A percentile compares a stretch with the other conserved stretches of the same genome.
Conservation (phyloP, 345 rosid genomes). For the Geranium brycei region DNA sequence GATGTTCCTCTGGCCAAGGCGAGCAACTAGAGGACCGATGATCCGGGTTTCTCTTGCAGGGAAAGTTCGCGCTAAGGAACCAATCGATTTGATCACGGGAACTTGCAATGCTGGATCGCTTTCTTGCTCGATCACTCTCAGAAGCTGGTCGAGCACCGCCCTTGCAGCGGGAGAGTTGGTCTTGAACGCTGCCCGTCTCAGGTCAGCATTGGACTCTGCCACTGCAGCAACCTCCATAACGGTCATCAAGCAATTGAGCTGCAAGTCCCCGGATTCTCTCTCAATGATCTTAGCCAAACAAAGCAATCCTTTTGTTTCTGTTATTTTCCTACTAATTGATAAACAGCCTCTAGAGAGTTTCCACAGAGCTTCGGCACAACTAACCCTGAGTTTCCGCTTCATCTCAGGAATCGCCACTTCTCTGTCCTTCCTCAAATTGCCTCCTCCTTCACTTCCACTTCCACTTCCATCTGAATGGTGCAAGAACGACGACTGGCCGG, state of each 20-base stretch:
- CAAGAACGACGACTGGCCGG: slow-evolving; percentile 8
- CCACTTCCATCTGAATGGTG: slow-evolving; percentile 17
- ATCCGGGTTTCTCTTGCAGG: slow-evolving; percentile 41
- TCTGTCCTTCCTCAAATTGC: slow-evolving; percentile 29
- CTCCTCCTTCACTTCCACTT: slow-evolving; percentile 27
- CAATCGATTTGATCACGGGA: slow-evolving; percentile 36
- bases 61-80: slow-evolving; percentile 51
- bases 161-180: slow-evolving; percentile 48
- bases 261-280: slow-evolving; percentile 35
- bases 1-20: slow-evolving; percentile 19
- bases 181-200: slow-evolving; percentile 44
- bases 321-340: slow-evolving; percentile 29
- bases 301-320: slow-evolving; percentile 42
- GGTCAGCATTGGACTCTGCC: slow-evolving; percentile 40
- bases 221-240: slow-evolving; percentile 34
- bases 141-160: slow-evolving; percentile 43
- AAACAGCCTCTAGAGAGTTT: slow-evolving; percentile 29
- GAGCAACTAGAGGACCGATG: slow-evolving; percentile 30
- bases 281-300: slow-evolving; percentile 42
- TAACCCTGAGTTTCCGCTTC: slow-evolving; percentile 27
- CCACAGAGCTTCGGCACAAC: slow-evolving; percentile 42
- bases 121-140: slow-evolving; percentile 36
- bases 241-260: slow-evolving; percentile 34
- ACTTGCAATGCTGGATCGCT: slow-evolving; percentile 18
- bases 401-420: slow-evolving; percentile 27